Conservation (phyloP, 257 asterid species). For the Solanum dulcamara region DNA sequence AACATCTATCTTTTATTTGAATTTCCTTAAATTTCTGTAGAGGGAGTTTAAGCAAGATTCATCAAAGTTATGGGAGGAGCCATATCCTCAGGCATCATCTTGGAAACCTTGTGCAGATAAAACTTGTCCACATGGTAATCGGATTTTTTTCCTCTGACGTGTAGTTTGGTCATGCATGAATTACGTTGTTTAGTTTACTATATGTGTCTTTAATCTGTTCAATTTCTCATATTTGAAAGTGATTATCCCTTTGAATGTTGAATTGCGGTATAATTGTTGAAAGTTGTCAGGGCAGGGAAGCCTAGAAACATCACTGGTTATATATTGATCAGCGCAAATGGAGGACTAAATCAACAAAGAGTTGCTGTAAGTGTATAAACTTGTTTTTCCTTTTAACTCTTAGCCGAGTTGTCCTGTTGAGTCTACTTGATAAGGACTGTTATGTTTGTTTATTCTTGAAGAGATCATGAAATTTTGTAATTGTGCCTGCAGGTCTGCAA, state of each 20-base stretch:
- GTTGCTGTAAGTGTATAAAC: slow-evolving; percentile 57
- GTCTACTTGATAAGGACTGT: not conserved
- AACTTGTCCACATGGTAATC: slow-evolving; percentile 33
- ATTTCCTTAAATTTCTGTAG: slow-evolving; percentile 15
- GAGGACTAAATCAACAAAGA: slow-evolving; percentile 91
- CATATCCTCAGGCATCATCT: slow-evolving; percentile 35
- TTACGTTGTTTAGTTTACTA: not conserved
- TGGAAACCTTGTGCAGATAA: slow-evolving; percentile 84
- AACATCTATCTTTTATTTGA: not conserved
- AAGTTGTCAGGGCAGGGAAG: slow-evolving; percentile 53
- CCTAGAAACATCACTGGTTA: slow-evolving; percentile 42
- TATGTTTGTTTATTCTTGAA: not conserved
- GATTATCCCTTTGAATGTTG: slow-evolving; percentile 1
- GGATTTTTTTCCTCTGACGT: not conserved
- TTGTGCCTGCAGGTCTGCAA: slow-evolving; percentile 62
- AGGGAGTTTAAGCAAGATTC: slow-evolving; percentile 28
- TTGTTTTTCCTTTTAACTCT: not conserved
- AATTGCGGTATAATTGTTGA: slow-evolving; percentile 21
- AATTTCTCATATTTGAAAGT: not conserved
- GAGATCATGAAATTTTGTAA: not conserved
- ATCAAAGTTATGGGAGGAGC: slow-evolving; percentile 66
- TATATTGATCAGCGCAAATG: slow-evolving; percentile 79
- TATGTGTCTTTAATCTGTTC: not conserved
- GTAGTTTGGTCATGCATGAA: not conserved
- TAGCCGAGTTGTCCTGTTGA: not conserved